Percentiles rank a stretch among this genome's conserved stretches.
phyloP scores from a whole-genome alignment of 495 filamentous ascomycete species.

The Saxispiralis lemnorum region DNA sequence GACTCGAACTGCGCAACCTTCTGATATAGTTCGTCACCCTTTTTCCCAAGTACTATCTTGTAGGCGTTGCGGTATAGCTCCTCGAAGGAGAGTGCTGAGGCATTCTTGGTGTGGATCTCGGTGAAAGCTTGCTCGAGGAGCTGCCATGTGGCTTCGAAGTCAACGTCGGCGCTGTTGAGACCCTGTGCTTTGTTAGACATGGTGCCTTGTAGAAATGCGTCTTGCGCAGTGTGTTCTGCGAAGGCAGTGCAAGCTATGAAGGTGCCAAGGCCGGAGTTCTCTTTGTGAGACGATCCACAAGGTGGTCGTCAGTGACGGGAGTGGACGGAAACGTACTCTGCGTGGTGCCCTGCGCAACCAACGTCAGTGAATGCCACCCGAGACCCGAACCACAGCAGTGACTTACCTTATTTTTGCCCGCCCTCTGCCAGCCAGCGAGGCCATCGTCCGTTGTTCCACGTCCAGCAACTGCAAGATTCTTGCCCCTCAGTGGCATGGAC shows the following conservation, averaged over 20 bases:
- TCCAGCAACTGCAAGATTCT: background rate
- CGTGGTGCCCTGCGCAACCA: conserved; percentile 3
- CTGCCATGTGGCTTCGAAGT: conserved; percentile 71
- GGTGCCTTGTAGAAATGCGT: background rate
- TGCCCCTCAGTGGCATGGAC: background rate
- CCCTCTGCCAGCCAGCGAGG: conserved; percentile 1
- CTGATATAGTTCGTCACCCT: conserved; percentile 69
- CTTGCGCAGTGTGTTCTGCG: too few relatives aligned
- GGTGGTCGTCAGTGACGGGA: too few relatives aligned
- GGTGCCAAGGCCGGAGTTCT: too few relatives aligned
- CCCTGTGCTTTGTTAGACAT: conserved; percentile 27
- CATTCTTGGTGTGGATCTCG: conserved; percentile 86
- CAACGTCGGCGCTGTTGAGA: conserved; percentile 37
- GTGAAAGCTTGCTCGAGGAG: conserved; percentile 52
- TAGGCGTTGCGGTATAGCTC: conserved; percentile 92
- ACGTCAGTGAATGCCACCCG: too few relatives aligned
- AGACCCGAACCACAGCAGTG: too few relatives aligned
- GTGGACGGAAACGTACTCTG: conserved; percentile 11
- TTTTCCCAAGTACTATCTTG: conserved; percentile 75
- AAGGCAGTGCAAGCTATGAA: too few relatives aligned
- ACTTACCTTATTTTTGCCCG: conserved; percentile 8
- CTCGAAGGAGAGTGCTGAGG: conserved; percentile 80
- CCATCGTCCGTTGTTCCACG: background rate
- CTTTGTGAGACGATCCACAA: background rate
- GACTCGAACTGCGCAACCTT: conserved; percentile 62